Conservation (phyloP, 2,329 filamentous ascomycete species). For the Claviceps arundinis region DNA sequence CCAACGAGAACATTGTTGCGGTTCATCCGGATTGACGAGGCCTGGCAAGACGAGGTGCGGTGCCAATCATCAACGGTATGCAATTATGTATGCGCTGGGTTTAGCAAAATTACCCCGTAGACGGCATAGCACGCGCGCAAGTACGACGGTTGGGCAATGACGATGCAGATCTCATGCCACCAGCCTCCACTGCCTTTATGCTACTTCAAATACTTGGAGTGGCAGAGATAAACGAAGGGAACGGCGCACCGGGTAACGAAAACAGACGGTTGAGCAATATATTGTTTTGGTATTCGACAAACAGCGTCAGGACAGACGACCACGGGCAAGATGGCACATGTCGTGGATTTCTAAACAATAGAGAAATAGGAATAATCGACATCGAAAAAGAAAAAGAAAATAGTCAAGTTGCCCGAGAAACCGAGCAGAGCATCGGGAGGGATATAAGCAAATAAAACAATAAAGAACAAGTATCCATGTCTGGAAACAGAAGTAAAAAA, state of each 20-base stretch:
- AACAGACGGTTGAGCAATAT: background rate
- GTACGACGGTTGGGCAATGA: background rate
- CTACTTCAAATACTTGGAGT: background rate
- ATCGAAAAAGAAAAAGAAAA: background rate
- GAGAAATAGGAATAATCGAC: background rate
- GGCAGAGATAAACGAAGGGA: background rate
- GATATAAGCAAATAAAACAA: background rate
- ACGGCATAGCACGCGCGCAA: background rate
- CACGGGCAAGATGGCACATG: background rate
- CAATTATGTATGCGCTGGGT: background rate
- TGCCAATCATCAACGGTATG: background rate
- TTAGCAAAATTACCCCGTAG: background rate
- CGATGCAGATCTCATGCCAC: conserved; percentile 1
- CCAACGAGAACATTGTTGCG: background rate
- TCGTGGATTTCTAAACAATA: conserved; percentile 1
- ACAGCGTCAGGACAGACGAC: background rate
- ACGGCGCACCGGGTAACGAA: background rate
- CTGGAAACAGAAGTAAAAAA: background rate
- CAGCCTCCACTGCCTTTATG: background rate
- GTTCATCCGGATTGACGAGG: background rate
- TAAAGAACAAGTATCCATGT: background rate
- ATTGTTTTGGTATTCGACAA: conserved; percentile 1
- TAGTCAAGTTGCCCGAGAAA: background rate
- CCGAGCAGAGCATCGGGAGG: background rate
- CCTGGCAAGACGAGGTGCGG: background rate